These are phyloP conservation scores for Symbiotaphrina buchneri DNA, from an alignment of 495 filamentous ascomycete genomes.

Conservation along the genomic window DNA sequence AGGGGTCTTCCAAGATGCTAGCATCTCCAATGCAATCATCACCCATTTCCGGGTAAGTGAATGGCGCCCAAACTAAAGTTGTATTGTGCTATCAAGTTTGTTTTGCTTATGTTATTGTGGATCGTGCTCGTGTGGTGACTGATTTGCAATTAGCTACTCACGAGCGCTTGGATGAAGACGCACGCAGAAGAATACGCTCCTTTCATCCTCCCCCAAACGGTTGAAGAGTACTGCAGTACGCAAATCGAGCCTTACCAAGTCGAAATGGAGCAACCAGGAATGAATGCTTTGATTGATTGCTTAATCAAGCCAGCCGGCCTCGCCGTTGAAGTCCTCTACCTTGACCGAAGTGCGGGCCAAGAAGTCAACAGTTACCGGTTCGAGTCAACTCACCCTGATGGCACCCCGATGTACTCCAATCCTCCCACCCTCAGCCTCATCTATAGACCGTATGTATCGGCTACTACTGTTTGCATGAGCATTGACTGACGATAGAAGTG, in stretches of 20 bases:
- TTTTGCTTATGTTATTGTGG: background rate
- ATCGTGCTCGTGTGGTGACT: background rate
- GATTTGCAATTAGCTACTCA: conserved; percentile 56
- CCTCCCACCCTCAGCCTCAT: conserved; percentile 38
- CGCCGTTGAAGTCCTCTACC: conserved; percentile 69
- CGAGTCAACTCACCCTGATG: conserved; percentile 23
- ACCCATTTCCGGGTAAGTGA: conserved; percentile 39
- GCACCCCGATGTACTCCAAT: conserved; percentile 20
- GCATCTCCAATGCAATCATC: conserved; percentile 47
- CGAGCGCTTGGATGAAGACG: conserved; percentile 68
- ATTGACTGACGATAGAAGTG: conserved; percentile 18
- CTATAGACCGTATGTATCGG: conserved; percentile 40
- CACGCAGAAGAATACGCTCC: conserved; percentile 41
- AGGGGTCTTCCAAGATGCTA: conserved; percentile 52
- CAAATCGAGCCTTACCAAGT: conserved; percentile 49
- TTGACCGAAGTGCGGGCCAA: conserved; percentile 67
- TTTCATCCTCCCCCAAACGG: conserved; percentile 35
- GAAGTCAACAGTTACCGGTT: conserved; percentile 60
- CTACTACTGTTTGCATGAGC: background rate
- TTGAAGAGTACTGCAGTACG: conserved; percentile 47
- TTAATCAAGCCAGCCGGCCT: conserved; percentile 62
- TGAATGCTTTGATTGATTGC: conserved; percentile 54
- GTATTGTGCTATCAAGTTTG: background rate
- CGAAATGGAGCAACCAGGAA: conserved; percentile 78
- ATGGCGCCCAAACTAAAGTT: no score